These are phyloP conservation scores for Tuber brumale DNA, from an alignment of 495 filamentous ascomycete genomes.

Conservation along the genomic window DNA sequence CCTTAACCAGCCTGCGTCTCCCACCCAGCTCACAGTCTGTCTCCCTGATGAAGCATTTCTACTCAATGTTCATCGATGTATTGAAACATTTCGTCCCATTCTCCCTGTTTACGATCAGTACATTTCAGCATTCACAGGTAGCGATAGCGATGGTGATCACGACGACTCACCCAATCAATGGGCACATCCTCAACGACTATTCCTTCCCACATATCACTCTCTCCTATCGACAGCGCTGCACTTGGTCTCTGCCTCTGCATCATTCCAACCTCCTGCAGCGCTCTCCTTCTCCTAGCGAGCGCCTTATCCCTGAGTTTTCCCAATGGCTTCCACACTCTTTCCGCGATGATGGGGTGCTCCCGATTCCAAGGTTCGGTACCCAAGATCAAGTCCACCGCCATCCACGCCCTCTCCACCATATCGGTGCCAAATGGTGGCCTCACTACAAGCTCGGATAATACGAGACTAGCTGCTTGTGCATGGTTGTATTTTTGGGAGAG, in stretches of 20 bases:
- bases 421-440: slow-evolving; percentile 55
- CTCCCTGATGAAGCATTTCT: background rate
- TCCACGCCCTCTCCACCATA: slow-evolving; percentile 74
- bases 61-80: slow-evolving; percentile 29
- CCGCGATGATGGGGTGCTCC: slow-evolving; percentile 48
- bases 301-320: slow-evolving; percentile 66
- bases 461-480: slow-evolving; percentile 72
- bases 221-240: background rate
- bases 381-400: slow-evolving; percentile 59
- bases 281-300: slow-evolving; percentile 49
- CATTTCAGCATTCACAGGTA: slow-evolving; percentile 8
- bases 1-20: background rate
- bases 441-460: slow-evolving; percentile 71
- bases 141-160: background rate
- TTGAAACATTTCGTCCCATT: slow-evolving; percentile 33
- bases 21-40: background rate
- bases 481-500: slow-evolving; percentile 74
- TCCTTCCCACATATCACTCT: background rate
- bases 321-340: slow-evolving; percentile 64
- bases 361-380: slow-evolving; percentile 48
- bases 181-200: slow-evolving; percentile 22
- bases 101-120: slow-evolving; percentile 10
- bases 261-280: slow-evolving; percentile 37
- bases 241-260: background rate
- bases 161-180: slow-evolving; percentile 30